These are phyloP conservation scores for Trametes versicolor DNA, from an alignment of 1,284 basidiomycete species.

Conservation along the genomic window DNA sequence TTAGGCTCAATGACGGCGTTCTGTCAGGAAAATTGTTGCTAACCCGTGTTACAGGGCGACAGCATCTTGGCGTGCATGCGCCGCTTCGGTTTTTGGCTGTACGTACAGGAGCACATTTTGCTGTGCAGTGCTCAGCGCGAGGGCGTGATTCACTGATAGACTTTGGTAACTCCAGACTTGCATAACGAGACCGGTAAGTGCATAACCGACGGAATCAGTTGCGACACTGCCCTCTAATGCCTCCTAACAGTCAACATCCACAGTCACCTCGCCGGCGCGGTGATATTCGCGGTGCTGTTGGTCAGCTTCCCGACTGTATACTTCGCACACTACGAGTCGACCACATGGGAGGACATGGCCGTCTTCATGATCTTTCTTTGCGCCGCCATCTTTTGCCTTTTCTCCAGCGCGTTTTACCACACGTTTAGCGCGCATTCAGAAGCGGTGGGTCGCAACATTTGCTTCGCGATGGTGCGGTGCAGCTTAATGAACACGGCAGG, in stretches of 20 bases:
- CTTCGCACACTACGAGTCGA: constrained; percentile 56
- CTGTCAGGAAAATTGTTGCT: neutral
- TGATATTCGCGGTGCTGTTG: constrained; percentile 73
- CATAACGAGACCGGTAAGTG: constrained; percentile 84
- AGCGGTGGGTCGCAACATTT: constrained; percentile 51
- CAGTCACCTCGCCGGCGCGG: constrained; percentile 82
- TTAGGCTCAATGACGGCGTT: neutral
- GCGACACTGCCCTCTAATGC: neutral
- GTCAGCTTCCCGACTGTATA: constrained; percentile 61
- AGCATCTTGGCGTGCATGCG: constrained; percentile 70
- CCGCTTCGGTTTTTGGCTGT: constrained; percentile 80
- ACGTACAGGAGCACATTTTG: constrained; percentile 44
- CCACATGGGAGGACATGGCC: constrained; percentile 71
- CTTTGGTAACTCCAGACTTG: constrained; percentile 59
- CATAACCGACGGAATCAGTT: neutral
- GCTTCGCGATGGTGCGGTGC: neutral
- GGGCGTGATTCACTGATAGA: neutral
- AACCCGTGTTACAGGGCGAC: constrained; percentile 57
- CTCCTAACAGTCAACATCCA: constrained; percentile 84
- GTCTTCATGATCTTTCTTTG: constrained; percentile 76
- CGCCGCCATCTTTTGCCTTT: constrained; percentile 81
- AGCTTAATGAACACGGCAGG: constrained; percentile 36
- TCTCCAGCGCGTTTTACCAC: constrained; percentile 83
- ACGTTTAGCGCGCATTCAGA: constrained; percentile 80
- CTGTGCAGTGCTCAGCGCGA: neutral